Evolutionary conservation across 768 basidiomycete genomes (phyloP), one percentile per base, ranked within the genome.

Genomic region (Russula griseocarnosa): DNA sequence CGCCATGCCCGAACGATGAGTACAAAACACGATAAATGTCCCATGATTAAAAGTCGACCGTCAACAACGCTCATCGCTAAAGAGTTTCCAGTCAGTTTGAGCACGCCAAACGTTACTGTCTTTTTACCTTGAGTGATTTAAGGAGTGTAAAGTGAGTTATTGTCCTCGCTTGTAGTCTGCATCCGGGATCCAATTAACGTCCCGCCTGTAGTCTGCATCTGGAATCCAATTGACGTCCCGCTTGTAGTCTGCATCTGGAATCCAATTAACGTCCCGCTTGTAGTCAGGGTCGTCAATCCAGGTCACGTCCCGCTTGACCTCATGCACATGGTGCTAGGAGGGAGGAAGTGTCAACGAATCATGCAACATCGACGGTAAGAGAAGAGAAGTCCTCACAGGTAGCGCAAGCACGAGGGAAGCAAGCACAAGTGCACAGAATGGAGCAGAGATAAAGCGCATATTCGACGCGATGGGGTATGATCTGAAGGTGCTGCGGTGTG

Each of bases 361-460:
- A 47, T 30, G 24, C 3, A 3, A 40, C 3, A 30, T 20, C 2
- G 16, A 14, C 5, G 5, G 16, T 10, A n/a, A n/a, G 14, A 5
- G 20, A 14, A 18, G 9, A 38, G 20, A 16, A n/a, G 2, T 20
- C 1, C 63, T 65, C 22, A 65, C 63, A 2, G 63, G 63, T 6
- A 1, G 8, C 16, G 63, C 59, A 26, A 56, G 24, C 3, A 57
- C 63, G 28, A 65, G 32, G 10, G 55, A 5, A 44, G 50, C 59
- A 18, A 65, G 24, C 5, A 61, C 5, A 40, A 65, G 63, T 7
- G 49, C 24, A 6, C 30, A 46, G 42, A 65, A 26, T 0, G 59
- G n/a, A 13, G 24, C 42, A 10, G 51, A 40, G 55, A 61, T 20
- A 50, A 65, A 61, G 10, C 63, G 63, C 63, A 65, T 65, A 20